A percentile compares a stretch with the other conserved stretches of the same genome.
Evolutionary conservation across 208 protist species (phyloP).

Genomic region (Wallacemonas rigidus): DNA sequence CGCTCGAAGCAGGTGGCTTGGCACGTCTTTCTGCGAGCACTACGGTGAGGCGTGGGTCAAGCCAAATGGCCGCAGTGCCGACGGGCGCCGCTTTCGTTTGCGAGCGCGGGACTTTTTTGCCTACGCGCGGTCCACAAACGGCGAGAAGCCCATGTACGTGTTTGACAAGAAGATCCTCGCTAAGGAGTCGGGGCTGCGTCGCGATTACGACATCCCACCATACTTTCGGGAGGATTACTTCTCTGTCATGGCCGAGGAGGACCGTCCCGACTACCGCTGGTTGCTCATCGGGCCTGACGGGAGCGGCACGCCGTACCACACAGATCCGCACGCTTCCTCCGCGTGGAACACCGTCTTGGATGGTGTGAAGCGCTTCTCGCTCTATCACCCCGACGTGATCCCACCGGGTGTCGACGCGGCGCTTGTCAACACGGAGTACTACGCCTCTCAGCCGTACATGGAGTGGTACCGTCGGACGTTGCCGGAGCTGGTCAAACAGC

Average conservation of each 20-base stretch:
- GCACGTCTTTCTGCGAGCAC: constrained; percentile 11
- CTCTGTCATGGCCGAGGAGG: constrained; percentile 31
- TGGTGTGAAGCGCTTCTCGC: constrained; percentile 41
- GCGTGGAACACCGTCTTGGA: constrained; percentile 50
- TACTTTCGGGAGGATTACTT: constrained; percentile 47
- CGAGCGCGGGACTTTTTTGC: constrained; percentile 27
- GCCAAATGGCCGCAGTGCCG: constrained; percentile 33
- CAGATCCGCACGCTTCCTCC: constrained; percentile 39
- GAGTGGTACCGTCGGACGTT: constrained; percentile 32
- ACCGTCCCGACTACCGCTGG: constrained; percentile 48
- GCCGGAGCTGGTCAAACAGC: background rate
- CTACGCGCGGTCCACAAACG: constrained; percentile 26
- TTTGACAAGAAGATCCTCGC: constrained; percentile 48
- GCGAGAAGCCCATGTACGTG: constrained; percentile 52
- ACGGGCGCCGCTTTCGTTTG: constrained; percentile 36
- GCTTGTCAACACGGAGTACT: constrained; percentile 51
- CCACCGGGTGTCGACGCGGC: constrained; percentile 37
- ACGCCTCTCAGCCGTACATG: constrained; percentile 40
- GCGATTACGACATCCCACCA: constrained; percentile 29
- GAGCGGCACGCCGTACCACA: constrained; percentile 46
- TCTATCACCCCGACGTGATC: constrained; percentile 42
- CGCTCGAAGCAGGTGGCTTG: constrained; percentile 23
- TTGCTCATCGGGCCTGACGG: constrained; percentile 40
- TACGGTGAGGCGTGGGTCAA: constrained; percentile 24
- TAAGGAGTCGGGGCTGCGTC: constrained; percentile 3